A percentile compares a stretch with the other conserved stretches of the same genome.
Evolutionary conservation across 371 early-diverging fungal species (phyloP).

Genomic region (Mucor sp.): DNA sequence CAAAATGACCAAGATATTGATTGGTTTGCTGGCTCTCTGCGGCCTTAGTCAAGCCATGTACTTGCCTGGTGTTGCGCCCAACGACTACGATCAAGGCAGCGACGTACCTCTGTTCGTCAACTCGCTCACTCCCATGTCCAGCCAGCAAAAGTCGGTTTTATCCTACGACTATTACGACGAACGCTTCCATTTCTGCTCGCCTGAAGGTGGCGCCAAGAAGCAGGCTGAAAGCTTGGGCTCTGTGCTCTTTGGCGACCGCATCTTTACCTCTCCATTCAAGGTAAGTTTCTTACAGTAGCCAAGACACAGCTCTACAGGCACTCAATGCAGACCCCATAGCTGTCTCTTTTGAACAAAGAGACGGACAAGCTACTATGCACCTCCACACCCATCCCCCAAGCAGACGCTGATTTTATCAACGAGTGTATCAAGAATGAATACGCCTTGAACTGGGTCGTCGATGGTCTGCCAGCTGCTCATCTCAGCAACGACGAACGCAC

Average conservation of each 20-base stretch:
- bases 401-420: conserved; percentile 86
- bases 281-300: conserved; percentile 34
- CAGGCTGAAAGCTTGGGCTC: conserved; percentile 88
- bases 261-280: conserved; percentile 83
- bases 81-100: conserved; percentile 75
- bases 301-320: background rate
- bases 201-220: conserved; percentile 65
- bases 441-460: conserved; percentile 84
- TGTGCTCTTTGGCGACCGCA: conserved; percentile 96
- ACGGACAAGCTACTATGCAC: conserved; percentile 72
- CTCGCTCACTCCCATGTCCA: conserved; percentile 79
- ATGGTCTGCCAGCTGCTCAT: conserved; percentile 90
- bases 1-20: conserved; percentile 8
- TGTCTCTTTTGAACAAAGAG: conserved; percentile 31
- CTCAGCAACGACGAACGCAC: conserved; percentile 60
- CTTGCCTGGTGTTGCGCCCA: conserved; percentile 93
- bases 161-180: conserved; percentile 88
- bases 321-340: conserved; percentile 13
- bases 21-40: conserved; percentile 17
- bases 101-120: conserved; percentile 84
- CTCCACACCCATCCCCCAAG: conserved; percentile 56
- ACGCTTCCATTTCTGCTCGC: conserved; percentile 85
- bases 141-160: conserved; percentile 71
- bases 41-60: conserved; percentile 67
- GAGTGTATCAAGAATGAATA: conserved; percentile 83